Evolutionary conservation across 768 basidiomycete genomes (phyloP).

Genomic region (Omphalotus guepiniiformis): DNA sequence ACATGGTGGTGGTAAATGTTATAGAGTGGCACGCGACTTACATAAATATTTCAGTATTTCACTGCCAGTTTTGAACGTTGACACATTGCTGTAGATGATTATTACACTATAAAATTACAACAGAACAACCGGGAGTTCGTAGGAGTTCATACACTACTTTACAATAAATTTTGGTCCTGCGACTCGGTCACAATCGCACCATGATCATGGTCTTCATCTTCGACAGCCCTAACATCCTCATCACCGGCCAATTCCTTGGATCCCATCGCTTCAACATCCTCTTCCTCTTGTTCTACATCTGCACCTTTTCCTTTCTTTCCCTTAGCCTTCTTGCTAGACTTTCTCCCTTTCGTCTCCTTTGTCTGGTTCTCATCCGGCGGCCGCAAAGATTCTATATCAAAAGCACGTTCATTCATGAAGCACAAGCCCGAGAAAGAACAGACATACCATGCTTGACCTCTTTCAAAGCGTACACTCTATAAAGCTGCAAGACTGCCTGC

Average conservation of each 20-base stretch:
- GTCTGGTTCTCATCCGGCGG: conserved; percentile 38
- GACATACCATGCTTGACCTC: conserved; percentile 55
- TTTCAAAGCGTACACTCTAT: conserved; percentile 69
- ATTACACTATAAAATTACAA: too few relatives aligned
- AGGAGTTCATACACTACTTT: too few relatives aligned
- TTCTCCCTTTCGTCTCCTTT: conserved; percentile 41
- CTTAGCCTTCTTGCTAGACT: conserved; percentile 32
- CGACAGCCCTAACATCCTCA: neutral
- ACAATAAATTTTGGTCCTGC: too few relatives aligned
- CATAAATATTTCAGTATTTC: too few relatives aligned
- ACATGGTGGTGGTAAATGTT: too few relatives aligned
- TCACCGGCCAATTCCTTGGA: neutral
- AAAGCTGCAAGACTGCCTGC: conserved; percentile 85
- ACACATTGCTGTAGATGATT: too few relatives aligned
- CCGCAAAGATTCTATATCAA: conserved; percentile 35
- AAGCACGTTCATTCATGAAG: neutral
- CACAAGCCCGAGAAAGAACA: neutral
- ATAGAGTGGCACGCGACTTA: too few relatives aligned
- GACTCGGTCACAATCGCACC: too few relatives aligned
- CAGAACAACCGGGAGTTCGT: too few relatives aligned
- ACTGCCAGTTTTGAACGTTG: too few relatives aligned
- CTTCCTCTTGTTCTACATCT: conserved; percentile 13
- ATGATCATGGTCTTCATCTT: neutral
- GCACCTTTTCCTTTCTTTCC: conserved; percentile 15
- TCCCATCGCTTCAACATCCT: neutral